These are phyloP conservation scores for Fraxinus angustifolia DNA, from an alignment of 305 asterid genomes.

Conservation along the genomic window DNA sequence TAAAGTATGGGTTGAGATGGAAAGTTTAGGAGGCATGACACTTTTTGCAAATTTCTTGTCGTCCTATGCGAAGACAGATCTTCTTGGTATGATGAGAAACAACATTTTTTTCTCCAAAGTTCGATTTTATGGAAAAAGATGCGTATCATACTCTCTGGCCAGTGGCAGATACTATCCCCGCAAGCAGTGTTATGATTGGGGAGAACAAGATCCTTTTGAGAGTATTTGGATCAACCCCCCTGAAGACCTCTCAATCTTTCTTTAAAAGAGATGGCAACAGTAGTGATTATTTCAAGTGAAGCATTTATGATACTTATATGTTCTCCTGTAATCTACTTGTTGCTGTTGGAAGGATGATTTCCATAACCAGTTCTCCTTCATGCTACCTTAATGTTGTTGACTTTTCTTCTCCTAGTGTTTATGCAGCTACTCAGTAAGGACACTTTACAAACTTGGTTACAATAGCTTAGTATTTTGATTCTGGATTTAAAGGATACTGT, in stretches of 20 bases:
- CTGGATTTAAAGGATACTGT: neutral
- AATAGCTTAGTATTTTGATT: neutral
- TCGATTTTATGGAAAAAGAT: constrained; percentile 47
- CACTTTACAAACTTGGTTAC: constrained; percentile 3
- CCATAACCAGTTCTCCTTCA: neutral
- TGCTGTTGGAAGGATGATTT: neutral
- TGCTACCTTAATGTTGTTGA: neutral
- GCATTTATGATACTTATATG: neutral
- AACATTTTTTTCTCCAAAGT: constrained; percentile 47
- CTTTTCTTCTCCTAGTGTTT: neutral
- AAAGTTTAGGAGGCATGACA: constrained; percentile 38
- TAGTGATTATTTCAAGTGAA: constrained; percentile 19
- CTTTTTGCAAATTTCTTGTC: constrained; percentile 50
- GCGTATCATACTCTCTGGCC: constrained; percentile 46
- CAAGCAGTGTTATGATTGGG: constrained; percentile 54
- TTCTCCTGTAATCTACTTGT: neutral
- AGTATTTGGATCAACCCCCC: constrained; percentile 59
- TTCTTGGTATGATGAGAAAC: constrained; percentile 51
- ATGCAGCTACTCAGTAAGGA: neutral
- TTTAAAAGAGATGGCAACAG: constrained; percentile 19
- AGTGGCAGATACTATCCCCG: constrained; percentile 46
- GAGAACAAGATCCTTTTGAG: constrained; percentile 51
- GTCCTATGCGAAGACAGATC: constrained; percentile 42
- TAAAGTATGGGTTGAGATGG: constrained; percentile 47
- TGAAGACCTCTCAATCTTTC: constrained; percentile 38